Percentiles rank a stretch among this genome's conserved stretches.
phyloP scores from a whole-genome alignment of 257 asterid species.

The Cynanchum wilfordii region DNA sequence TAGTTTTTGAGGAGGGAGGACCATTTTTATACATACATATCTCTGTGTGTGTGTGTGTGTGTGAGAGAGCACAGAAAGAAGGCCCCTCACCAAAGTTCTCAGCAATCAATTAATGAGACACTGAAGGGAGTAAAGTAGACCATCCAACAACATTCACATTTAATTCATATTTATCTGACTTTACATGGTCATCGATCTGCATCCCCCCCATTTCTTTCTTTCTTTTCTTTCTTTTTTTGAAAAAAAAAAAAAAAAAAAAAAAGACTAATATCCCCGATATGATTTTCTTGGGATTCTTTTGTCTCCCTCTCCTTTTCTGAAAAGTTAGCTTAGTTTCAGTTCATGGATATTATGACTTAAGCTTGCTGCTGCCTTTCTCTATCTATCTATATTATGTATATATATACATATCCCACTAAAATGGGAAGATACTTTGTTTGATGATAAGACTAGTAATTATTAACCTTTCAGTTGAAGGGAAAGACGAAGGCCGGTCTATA shows the following conservation, averaged over 20 bases:
- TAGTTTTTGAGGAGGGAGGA: too few species aligned
- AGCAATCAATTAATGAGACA: background rate
- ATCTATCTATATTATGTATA: background rate
- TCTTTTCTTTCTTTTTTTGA: too few species aligned
- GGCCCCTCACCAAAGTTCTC: background rate
- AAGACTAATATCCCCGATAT: background rate
- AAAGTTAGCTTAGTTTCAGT: background rate
- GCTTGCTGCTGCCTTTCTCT: background rate
- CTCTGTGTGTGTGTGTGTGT: too few species aligned
- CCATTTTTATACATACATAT: too few species aligned
- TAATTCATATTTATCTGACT: background rate
- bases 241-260: too few species aligned
- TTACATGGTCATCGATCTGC: background rate
- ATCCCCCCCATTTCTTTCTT: background rate
- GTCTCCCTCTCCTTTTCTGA: background rate
- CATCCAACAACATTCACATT: background rate
- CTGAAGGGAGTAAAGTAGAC: background rate
- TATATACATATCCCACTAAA: background rate
- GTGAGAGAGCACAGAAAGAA: background rate
- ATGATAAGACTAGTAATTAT: background rate
- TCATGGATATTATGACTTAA: background rate
- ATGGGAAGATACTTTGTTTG: background rate
- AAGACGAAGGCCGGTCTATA: background rate
- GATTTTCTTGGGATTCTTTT: background rate
- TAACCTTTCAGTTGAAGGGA: background rate